A percentile compares a stretch with the other conserved stretches of the same genome.
These are phyloP conservation scores for Eurotiales sp. DNA, from an alignment of 2,329 filamentous ascomycete genomes.

Conservation along the genomic window DNA sequence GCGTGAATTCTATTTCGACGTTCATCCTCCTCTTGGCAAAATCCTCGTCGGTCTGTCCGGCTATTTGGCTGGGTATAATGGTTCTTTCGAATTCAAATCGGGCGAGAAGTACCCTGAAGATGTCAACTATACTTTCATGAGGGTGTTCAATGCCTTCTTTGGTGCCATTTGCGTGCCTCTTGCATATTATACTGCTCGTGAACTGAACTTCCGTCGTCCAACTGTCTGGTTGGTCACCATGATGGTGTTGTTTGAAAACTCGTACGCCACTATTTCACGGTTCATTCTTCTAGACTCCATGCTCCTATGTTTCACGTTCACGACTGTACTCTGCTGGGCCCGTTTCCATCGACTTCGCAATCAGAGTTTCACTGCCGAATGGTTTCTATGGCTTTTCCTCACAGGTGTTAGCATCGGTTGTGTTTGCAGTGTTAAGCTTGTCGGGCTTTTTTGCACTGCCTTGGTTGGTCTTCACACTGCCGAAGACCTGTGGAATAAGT, in stretches of 20 bases:
- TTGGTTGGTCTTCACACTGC: conserved; percentile 92
- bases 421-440: conserved; percentile 97
- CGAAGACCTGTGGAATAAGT: conserved; percentile 97
- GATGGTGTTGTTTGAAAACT: conserved; percentile 98
- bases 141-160: conserved; percentile 93
- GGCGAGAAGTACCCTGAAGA: conserved; percentile 92
- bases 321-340: conserved; percentile 93
- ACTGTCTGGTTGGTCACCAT: conserved; percentile 93
- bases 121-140: conserved; percentile 97
- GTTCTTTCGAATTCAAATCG: conserved; percentile 98
- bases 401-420: conserved; percentile 95
- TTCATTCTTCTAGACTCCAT: conserved; percentile 99
- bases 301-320: conserved; percentile 98
- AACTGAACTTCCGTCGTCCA: conserved; percentile 79
- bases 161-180: conserved; percentile 88
- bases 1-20: conserved; percentile 98
- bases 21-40: conserved; percentile 93
- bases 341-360: conserved; percentile 88
- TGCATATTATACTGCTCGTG: conserved; percentile 91
- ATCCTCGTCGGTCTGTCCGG: conserved; percentile 97
- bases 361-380: conserved; percentile 82
- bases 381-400: conserved; percentile 92
- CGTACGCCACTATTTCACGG: conserved; percentile 96
- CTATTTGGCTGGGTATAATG: conserved; percentile 96
- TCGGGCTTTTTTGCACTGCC: conserved; percentile 92